Evolutionary conservation across 352 stramenopile species (phyloP).

Genomic region (Hyaloperonospora arabidopsidis): DNA sequence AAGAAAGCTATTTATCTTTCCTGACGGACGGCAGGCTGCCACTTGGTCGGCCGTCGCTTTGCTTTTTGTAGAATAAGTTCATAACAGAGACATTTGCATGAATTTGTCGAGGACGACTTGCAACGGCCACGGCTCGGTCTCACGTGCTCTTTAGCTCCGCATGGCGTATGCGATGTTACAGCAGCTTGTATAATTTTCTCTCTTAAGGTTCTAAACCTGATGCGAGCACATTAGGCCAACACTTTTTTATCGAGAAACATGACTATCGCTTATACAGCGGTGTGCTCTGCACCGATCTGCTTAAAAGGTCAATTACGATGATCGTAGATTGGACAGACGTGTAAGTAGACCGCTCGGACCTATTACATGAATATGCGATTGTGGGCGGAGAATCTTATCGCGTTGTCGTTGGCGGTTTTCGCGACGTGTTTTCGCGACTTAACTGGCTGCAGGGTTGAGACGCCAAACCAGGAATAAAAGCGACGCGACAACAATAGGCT

Average conservation of each 20-base stretch:
- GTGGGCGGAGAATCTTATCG: slow-evolving; percentile 6
- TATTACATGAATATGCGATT: slow-evolving; percentile 11
- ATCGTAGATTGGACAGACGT: slow-evolving; percentile 1
- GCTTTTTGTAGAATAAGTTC: slow-evolving; percentile 5
- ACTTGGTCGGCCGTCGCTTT: slow-evolving; percentile 3
- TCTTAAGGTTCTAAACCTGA: too few species aligned
- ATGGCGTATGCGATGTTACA: slow-evolving; percentile 20
- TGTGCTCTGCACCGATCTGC: too few species aligned
- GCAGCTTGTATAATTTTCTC: not conserved
- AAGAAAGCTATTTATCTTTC: slow-evolving; percentile 22
- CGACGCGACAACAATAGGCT: too few species aligned
- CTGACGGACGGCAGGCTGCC: too few species aligned
- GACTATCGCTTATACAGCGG: too few species aligned
- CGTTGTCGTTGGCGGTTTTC: slow-evolving; percentile 12
- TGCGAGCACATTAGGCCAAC: too few species aligned
- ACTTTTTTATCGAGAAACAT: too few species aligned
- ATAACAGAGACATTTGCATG: slow-evolving; percentile 1
- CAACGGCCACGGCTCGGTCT: slow-evolving; percentile 7
- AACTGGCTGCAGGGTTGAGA: slow-evolving; percentile 11
- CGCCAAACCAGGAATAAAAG: slow-evolving; percentile 3
- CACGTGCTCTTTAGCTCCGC: slow-evolving; percentile 11
- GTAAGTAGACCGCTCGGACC: slow-evolving; percentile 10
- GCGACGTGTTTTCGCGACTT: slow-evolving; percentile 4
- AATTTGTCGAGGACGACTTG: slow-evolving; percentile 8
- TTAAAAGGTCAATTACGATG: too few species aligned